A percentile compares a stretch with the other conserved stretches of the same genome.
These are phyloP conservation scores for Phaeosphaeriaceae sp. DNA, from an alignment of 2,329 filamentous ascomycete genomes.

Conservation along the genomic window DNA sequence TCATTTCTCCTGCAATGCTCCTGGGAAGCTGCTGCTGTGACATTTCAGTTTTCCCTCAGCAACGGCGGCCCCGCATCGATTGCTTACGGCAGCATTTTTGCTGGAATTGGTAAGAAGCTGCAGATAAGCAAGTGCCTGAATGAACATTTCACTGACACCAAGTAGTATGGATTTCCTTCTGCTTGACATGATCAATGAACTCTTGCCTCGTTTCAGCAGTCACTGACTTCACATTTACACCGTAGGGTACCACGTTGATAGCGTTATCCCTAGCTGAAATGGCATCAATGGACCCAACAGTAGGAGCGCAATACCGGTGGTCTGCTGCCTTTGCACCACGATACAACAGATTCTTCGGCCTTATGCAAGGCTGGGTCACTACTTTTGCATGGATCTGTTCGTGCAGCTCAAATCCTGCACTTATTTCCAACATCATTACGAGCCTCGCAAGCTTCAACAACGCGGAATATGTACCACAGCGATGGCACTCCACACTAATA, in stretches of 20 bases:
- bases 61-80: conserved; percentile 40
- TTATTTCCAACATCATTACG: conserved; percentile 30
- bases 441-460: conserved; percentile 41
- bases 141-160: no score
- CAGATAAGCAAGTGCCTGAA: no score
- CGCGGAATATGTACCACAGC: conserved; percentile 38
- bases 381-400: conserved; percentile 49
- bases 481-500: conserved; percentile 59
- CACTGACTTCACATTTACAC: no score
- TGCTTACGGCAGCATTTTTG: conserved; percentile 35
- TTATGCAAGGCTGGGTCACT: conserved; percentile 49
- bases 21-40: conserved; percentile 36
- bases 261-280: conserved; percentile 41
- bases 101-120: conserved; percentile 30
- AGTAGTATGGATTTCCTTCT: no score
- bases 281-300: conserved; percentile 39
- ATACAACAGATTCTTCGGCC: conserved; percentile 30
- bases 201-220: no score
- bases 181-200: no score
- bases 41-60: conserved; percentile 32
- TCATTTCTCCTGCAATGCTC: conserved; percentile 31
- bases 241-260: conserved; percentile 25
- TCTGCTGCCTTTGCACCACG: conserved; percentile 31
- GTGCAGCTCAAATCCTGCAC: conserved; percentile 32
- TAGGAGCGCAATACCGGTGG: conserved; percentile 42